These are phyloP conservation scores for Sporothrix dimorphospora DNA, from an alignment of 2,329 filamentous ascomycete genomes.

Conservation along the genomic window DNA sequence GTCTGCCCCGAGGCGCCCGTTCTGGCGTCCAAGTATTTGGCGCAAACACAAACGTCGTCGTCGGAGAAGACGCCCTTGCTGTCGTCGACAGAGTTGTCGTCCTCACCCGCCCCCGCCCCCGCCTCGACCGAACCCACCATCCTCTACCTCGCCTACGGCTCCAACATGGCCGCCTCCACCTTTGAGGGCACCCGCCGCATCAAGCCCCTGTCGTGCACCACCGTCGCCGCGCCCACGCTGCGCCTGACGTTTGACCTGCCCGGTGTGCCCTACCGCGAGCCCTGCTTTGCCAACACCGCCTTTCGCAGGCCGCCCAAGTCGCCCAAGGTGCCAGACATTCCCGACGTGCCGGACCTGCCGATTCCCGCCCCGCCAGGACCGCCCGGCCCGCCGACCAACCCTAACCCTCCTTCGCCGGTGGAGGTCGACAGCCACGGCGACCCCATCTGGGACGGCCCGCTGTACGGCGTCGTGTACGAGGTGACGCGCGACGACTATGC, in stretches of 20 bases:
- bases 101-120: conserved; percentile 32
- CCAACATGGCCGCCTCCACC: conserved; percentile 79
- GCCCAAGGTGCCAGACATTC: conserved; percentile 17
- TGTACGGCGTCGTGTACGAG: conserved; percentile 95
- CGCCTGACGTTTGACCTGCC: conserved; percentile 82
- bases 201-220: conserved; percentile 76
- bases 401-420: not conserved
- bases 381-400: conserved; percentile 5
- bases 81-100: conserved; percentile 33
- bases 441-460: conserved; percentile 72
- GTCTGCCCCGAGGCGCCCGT: conserved; percentile 30
- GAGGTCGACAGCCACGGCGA: conserved; percentile 49
- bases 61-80: conserved; percentile 4
- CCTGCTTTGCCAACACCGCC: conserved; percentile 86
- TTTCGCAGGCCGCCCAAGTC: conserved; percentile 52
- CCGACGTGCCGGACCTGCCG: conserved; percentile 22
- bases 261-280: conserved; percentile 83
- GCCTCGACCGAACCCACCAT: conserved; percentile 49
- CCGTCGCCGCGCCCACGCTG: conserved; percentile 79
- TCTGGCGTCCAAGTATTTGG: not conserved
- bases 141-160: conserved; percentile 87
- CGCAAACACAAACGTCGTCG: conserved; percentile 3
- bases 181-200: conserved; percentile 80
- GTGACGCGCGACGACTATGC: conserved; percentile 81
- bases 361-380: conserved; percentile 31